Evolutionary conservation across 2,329 filamentous ascomycete species (phyloP).

Genomic region (Diaporthe eres): DNA sequence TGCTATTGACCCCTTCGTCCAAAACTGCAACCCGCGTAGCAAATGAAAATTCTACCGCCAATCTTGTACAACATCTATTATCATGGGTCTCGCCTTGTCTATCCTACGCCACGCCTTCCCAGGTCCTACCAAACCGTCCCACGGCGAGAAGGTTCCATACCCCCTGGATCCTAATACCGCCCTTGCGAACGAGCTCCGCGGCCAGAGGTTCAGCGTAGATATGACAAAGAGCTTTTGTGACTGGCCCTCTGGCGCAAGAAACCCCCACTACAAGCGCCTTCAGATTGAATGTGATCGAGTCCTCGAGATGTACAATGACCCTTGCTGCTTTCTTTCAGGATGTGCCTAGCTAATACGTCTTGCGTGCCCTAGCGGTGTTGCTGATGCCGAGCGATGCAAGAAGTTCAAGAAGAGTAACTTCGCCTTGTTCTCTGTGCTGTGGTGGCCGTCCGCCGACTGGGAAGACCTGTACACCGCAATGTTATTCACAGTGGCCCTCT

Average conservation of each 20-base stretch:
- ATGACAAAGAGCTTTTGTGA: constrained; percentile 40
- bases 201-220: constrained; percentile 37
- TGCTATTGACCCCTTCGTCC: neutral
- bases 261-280: constrained; percentile 32
- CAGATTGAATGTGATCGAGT: constrained; percentile 31
- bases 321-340: no score
- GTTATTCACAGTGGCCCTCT: constrained; percentile 52
- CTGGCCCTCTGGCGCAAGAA: constrained; percentile 34
- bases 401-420: constrained; percentile 53
- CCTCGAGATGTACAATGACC: constrained; percentile 27
- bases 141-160: neutral
- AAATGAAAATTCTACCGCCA: neutral
- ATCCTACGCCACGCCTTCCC: neutral
- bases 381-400: constrained; percentile 48
- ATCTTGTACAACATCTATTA: neutral
- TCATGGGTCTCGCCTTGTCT: constrained; percentile 32
- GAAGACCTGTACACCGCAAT: constrained; percentile 50
- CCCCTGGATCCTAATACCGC: constrained; percentile 26
- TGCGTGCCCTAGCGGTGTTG: constrained; percentile 47
- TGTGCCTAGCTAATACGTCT: neutral
- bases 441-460: constrained; percentile 53
- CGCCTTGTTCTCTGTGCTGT: constrained; percentile 51
- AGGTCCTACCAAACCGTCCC: neutral
- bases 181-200: constrained; percentile 38
- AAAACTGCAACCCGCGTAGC: neutral